Base-by-base conservation (phyloP, 331 rosid genomes). In the Stylosanthes scabra region DNA sequence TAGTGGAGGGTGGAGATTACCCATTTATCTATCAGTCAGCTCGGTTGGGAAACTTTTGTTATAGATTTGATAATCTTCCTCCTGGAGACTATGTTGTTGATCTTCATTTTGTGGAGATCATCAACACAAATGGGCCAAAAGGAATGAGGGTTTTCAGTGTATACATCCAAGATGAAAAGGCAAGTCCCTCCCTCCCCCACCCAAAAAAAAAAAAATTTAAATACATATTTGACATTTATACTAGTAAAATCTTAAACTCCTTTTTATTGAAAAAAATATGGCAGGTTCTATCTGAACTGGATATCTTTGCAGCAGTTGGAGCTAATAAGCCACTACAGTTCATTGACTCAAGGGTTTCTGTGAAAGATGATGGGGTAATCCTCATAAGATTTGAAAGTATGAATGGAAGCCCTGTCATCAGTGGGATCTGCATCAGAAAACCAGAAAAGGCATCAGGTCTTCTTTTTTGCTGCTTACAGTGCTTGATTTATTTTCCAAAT, bases 111-210 rank as follows among this genome's bases (percentile, higher is more conserved):
- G 84, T 66, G 3, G 97, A 92, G 74, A 92, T 92, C 51, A 86
- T 92, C 59, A 89, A 86, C 85, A 86, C 82, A 15, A 87, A 86
- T 52, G 97, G 97, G 49, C 97, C 97, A n/a, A 89, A 86, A 86
- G 96, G 97, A 78, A 87, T 92, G 88, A 78, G 97, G 78, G 84
- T 88, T 9, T 92, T 92, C 81, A 74, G 89, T 70, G 89, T 89
- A 27, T 89, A 84, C 78, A 76, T 92, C 74, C 96, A 92, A 82
- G 93, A 88, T 49, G 93, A 92, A 57, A 88, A 88, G 96, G 97
- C 63, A 76, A 81, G 91, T 54, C 57, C 46, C 10, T 58, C 46
- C 27, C 28, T 25, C 55, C 54, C 60, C 25, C 25, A 20, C 1
- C 25, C 25, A 0, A 20, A 20, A 20, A 20, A 20, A 20, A 0